Evolutionary conservation across 1,139 yeast species (phyloP), one percentile per base, ranked within the genome.

Genomic region (Hemisphaericaspora xylofermentans): DNA sequence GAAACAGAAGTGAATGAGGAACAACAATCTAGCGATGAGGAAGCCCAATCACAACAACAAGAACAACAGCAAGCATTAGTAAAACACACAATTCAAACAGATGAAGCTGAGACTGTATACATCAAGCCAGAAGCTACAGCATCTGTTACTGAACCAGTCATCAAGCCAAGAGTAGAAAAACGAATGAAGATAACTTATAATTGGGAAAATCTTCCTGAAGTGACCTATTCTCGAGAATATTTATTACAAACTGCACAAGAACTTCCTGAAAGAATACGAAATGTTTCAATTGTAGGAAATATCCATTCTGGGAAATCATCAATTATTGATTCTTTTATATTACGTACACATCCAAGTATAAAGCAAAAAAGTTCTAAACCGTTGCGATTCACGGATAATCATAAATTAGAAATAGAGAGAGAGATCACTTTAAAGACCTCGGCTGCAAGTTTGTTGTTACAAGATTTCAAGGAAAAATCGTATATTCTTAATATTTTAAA

Each of bases 301-400:
- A 57, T 86, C 2, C 88, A 88, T 52, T 80, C 87, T n/a, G 98
- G 99, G 2, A 93, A 94, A 62, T 86, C 98, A 0, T 71, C 88
- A 0, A 63, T 91, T 1, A 50, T 87, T n/a, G 96, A 89, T 56
- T 61, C 78, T 63, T 61, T 91, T 25, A 78, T 88, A 0, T 51
- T 66, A 4, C 80, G 82, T 41, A 81, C 95, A 0, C 96, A 88
- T 57, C 50, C 58, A 4, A 49, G 64, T 4, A 48, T 73, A 7
- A 57, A 62, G 4, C 38, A 60, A 46, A 63, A 66, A 42, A 61
- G 61, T 35, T 63, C 63, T 42, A 65, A 70, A 42, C 78, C 78
- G 17, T 54, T 78, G 38, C 64, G 86, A 49, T 89, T 82, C 58
- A 76, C 84, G 41, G 96, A 89, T 57, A 83, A 80, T 39, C 84